A percentile compares a stretch with the other conserved stretches of the same genome.
These are phyloP conservation scores for Coemansia asiatica DNA, from an alignment of 192 early-diverging fungal genomes.

Conservation along the genomic window DNA sequence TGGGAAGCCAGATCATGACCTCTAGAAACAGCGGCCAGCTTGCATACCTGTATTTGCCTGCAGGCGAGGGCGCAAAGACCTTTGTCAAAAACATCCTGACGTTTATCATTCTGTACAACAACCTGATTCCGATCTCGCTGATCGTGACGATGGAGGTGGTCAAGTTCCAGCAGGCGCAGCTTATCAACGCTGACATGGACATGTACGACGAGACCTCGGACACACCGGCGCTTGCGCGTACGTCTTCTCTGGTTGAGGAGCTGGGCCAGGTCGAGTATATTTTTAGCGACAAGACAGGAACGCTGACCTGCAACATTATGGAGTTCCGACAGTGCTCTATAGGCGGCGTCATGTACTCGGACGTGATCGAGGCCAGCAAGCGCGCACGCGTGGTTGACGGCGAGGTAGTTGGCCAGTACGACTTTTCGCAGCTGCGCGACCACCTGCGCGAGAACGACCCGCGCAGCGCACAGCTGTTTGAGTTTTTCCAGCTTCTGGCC, in stretches of 20 bases:
- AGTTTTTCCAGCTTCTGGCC: slow-evolving; percentile 87
- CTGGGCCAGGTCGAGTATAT: slow-evolving; percentile 97
- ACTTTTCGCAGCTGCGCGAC: slow-evolving; percentile 62
- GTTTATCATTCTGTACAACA: slow-evolving; percentile 98
- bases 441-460: slow-evolving; percentile 55
- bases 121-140: slow-evolving; percentile 96
- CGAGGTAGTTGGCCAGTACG: slow-evolving; percentile 64
- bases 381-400: slow-evolving; percentile 75
- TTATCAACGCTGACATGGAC: slow-evolving; percentile 92
- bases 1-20: slow-evolving; percentile 73
- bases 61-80: slow-evolving; percentile 55
- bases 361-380: slow-evolving; percentile 87
- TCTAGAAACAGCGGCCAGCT: slow-evolving; percentile 49
- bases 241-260: slow-evolving; percentile 93
- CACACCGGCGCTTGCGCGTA: slow-evolving; percentile 89
- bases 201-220: slow-evolving; percentile 94
- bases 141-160: slow-evolving; percentile 99
- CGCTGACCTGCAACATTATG: slow-evolving; percentile 87
- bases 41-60: slow-evolving; percentile 48
- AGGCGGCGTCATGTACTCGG: slow-evolving; percentile 87
- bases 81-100: slow-evolving; percentile 91
- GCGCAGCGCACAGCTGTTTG: slow-evolving; percentile 70
- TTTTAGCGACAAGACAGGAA: slow-evolving; percentile 95
- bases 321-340: slow-evolving; percentile 88
- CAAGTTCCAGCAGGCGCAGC: slow-evolving; percentile 83